These are phyloP conservation scores for Psidium guajava DNA, from an alignment of 345 rosid genomes.

Conservation along the genomic window DNA sequence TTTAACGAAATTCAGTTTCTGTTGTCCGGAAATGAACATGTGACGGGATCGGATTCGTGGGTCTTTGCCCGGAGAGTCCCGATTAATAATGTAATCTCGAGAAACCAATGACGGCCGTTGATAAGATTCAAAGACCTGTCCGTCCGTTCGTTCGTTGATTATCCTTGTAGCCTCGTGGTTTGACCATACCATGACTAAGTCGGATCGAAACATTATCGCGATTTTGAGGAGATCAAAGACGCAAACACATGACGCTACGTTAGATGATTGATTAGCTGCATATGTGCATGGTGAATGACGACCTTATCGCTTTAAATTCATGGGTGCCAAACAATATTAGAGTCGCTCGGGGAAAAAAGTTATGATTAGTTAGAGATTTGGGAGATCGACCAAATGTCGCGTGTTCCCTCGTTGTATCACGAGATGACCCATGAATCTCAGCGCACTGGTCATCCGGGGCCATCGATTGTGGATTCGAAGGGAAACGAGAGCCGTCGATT, in stretches of 20 bases:
- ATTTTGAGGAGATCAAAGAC: background rate
- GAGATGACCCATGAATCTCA: background rate
- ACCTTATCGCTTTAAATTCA: background rate
- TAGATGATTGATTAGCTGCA: accelerated
- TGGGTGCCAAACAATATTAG: background rate
- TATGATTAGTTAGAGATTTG: background rate
- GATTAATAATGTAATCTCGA: background rate
- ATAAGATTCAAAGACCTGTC: background rate
- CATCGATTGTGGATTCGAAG: constrained; percentile 6
- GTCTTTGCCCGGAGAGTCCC: background rate
- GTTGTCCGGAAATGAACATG: background rate
- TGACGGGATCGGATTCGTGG: too few relatives aligned
- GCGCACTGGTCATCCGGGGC: background rate
- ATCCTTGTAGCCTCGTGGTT: background rate
- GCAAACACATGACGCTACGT: background rate
- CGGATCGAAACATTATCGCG: background rate
- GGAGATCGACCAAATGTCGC: background rate
- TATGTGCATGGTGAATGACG: background rate
- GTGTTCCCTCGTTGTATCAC: background rate
- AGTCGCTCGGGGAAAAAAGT: background rate
- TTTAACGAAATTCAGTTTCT: background rate
- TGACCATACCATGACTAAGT: accelerated
- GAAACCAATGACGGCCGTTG: background rate
- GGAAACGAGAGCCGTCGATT: background rate
- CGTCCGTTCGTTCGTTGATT: too few relatives aligned